Base-by-base conservation (phyloP, 106 monocot genomes). In the Hemerocallis citrina region DNA sequence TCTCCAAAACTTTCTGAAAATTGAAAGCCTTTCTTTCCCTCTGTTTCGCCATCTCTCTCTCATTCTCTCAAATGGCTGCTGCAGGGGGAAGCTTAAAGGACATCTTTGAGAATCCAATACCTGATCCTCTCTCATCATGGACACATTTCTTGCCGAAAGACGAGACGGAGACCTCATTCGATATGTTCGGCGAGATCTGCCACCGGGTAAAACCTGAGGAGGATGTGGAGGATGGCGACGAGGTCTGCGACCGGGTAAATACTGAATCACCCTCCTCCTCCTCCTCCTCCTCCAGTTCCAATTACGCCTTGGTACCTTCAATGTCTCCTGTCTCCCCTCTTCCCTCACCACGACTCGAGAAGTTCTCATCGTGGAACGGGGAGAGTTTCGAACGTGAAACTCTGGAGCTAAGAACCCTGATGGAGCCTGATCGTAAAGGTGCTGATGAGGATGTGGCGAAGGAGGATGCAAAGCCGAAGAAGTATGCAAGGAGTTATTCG, bases 131-230 rank as follows among this genome's bases (percentile, higher is more conserved):
- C 12, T 64, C 57, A n/a, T 25, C 76, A 58, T 75, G 69, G 64
- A 38, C 25, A 30, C 64, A 60, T 4, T 38, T 70, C 39, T 27
- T 37, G 21, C 41, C 69, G 11, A 32, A n/a, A 9, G 20, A 33
- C 34, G 54, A 40, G 17, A 14, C 57, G 4, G 62, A 41, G 4
- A 17, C 56, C 46, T 62, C 68, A 45, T 75, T 42, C 37, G 74
- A 74, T 7, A 59, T 74, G 17, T 74, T 67, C 52, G 52, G 74
- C 29, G 67, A 67, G 39, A 31, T 43, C 43, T 67, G 39, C 67
- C 56, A 67, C 57, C 21, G 35, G 13, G 34, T 34, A 1, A 17
- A 34, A 9, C 57, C 34, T 9, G 34, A 43, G 17, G 6, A 0
- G 5, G 37, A 5, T 38, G 37, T 38, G 37, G 37, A 6, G 37